A percentile compares a stretch with the other conserved stretches of the same genome.
phyloP scores from a whole-genome alignment of 176 grass and related monocot species.

The Ampelocalamus luodianensis region DNA sequence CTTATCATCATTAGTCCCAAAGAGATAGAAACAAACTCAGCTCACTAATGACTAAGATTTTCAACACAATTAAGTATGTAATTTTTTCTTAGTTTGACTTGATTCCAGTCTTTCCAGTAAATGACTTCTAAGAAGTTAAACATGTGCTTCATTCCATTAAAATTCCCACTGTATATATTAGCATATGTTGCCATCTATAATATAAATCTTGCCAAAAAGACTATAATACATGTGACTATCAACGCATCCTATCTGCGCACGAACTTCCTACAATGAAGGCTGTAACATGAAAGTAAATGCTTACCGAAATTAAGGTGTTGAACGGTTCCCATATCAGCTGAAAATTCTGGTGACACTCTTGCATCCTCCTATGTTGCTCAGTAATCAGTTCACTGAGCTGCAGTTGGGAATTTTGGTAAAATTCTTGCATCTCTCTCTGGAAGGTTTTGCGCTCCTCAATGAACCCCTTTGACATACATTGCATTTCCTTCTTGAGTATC shows the following conservation, averaged over 20 bases:
- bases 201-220: background rate
- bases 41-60: background rate
- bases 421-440: conserved; percentile 17
- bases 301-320: conserved; percentile 24
- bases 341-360: background rate
- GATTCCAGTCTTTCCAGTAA: conserved; percentile 3
- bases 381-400: conserved; percentile 12
- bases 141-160: background rate
- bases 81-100: background rate
- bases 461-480: conserved; percentile 9
- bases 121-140: background rate
- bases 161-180: background rate
- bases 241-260: conserved; percentile 7
- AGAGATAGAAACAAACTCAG: background rate
- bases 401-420: conserved; percentile 30
- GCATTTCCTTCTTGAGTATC: conserved; percentile 46
- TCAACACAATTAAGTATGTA: background rate
- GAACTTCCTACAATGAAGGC: background rate
- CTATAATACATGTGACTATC: background rate
- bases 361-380: background rate
- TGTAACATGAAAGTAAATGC: background rate
- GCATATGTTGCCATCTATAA: background rate
- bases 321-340: background rate
- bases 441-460: background rate
- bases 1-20: background rate